Conservation (phyloP, 1,284 basidiomycete species). For the Apiotrichum porosum region DNA sequence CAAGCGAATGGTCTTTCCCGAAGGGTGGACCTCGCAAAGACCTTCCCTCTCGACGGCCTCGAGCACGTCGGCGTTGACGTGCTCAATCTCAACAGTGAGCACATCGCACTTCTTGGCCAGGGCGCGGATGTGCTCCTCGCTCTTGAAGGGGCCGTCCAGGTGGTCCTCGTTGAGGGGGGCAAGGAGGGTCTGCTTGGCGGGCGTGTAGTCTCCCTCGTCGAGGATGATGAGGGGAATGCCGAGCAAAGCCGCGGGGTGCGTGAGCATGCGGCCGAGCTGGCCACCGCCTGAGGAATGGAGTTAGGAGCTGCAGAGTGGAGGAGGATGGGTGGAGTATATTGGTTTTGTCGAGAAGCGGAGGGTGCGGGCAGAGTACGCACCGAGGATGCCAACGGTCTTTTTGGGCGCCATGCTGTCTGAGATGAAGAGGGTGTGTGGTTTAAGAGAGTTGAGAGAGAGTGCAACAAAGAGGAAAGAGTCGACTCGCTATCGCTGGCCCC, state of each 20-base stretch:
- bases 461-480: too few relatives aligned
- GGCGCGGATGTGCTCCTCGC: constrained; percentile 71
- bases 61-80: constrained; percentile 79
- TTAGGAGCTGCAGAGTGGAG: background rate
- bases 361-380: constrained; percentile 22
- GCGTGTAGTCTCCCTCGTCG: constrained; percentile 71
- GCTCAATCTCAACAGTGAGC: constrained; percentile 95
- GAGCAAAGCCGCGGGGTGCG: constrained; percentile 80
- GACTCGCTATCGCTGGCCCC: too few relatives aligned
- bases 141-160: constrained; percentile 83
- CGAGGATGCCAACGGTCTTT: constrained; percentile 48
- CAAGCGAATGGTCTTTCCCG: constrained; percentile 72
- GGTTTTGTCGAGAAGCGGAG: too few relatives aligned
- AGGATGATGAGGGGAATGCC: constrained; percentile 84
- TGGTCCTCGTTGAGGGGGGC: constrained; percentile 59
- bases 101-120: constrained; percentile 80
- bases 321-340: too few relatives aligned
- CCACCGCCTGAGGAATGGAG: constrained; percentile 68
- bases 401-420: constrained; percentile 45
- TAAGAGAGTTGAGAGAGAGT: too few relatives aligned
- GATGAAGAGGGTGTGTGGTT: too few relatives aligned
- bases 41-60: constrained; percentile 59
- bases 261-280: constrained; percentile 96
- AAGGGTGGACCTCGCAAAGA: constrained; percentile 71
- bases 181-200: constrained; percentile 84